Percentiles rank a stretch among this genome's conserved stretches.
Conservation (phyloP, 2,329 filamentous ascomycete genomes). For the Ceratocystis huliohia region DNA sequence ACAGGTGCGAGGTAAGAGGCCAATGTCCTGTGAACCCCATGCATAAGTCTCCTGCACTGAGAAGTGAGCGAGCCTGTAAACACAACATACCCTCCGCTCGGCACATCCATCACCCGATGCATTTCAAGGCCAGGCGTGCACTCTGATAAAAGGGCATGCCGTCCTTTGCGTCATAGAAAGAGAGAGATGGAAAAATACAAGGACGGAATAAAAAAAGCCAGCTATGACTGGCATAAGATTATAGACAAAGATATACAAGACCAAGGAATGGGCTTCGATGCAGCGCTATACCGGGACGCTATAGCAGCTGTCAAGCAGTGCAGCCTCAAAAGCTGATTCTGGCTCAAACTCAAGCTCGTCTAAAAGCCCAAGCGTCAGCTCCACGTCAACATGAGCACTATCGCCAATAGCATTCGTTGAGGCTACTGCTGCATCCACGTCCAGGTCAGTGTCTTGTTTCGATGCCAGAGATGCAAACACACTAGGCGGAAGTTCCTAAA, state of each 20-base stretch:
- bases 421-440: not conserved
- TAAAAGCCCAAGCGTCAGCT: slow-evolving; percentile 2
- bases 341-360: slow-evolving; percentile 7
- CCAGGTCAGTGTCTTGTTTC: not conserved
- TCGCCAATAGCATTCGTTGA: not conserved
- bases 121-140: slow-evolving; percentile 6
- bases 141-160: not conserved
- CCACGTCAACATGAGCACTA: not conserved
- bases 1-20: no score
- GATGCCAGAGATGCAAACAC: slow-evolving; percentile 6
- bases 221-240: not conserved
- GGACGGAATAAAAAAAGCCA: not conserved
- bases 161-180: slow-evolving; percentile 11
- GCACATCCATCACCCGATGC: not conserved
- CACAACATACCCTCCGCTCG: no score
- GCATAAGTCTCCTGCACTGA: no score
- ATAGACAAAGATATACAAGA: not conserved
- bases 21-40: no score
- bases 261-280: not conserved
- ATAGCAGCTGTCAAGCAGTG: not conserved
- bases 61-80: no score
- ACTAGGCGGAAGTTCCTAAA: slow-evolving; percentile 17
- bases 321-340: not conserved
- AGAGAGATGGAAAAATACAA: not conserved
- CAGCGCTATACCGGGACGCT: not conserved